Evolutionary conservation across 2,329 filamentous ascomycete genomes (phyloP), one percentile per base, ranked within the genome.

Genomic region (Trichophaea hybrida): DNA sequence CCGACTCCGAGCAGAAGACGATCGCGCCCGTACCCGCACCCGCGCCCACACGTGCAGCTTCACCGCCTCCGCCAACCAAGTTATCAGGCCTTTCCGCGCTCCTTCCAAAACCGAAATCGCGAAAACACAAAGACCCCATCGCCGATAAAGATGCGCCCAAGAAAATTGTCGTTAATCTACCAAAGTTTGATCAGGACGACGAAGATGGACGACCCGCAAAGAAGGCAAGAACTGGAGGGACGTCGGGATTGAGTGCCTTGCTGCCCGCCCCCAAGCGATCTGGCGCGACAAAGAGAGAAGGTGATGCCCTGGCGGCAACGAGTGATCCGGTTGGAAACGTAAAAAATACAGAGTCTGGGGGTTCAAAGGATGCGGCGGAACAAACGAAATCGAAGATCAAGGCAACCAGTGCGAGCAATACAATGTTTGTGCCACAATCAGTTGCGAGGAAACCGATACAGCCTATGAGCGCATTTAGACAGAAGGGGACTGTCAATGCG

Each of bases 81-180:
- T 7, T 33, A 3, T 48, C 44, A 35, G 48, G 61, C 2, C 58
- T 64, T 6, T 61, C 57, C 3, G 55, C 46, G 33, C 55, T 64
- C 12, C 59, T 62, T n/a, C 61, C 63, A 40, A 64, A 62, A 38
- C 62, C 59, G 34, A 68, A 65, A 56, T 61, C 59, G 40, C 63
- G 65, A 55, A 67, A 68, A 64, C 57, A 61, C 34, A 57, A 55
- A 35, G 60, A 57, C 10, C 61, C 59, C 38, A 48, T 33, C 38
- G 44, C 58, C 50, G 59, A 62, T 12, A 58, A 37, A 32, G 53
- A 35, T 43, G 65, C 64, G 43, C 65, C 66, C 1, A 59, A 66
- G 51, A 68, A 67, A 55, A 66, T 68, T 53, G 62, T 67, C 34
- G 60, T 68, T 38, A 67, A 68, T 33, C 62, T 68, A 10, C 66